These are phyloP conservation scores for Taxillus chinensis DNA, from an alignment of 164 flowering plant species.

Conservation along the genomic window DNA sequence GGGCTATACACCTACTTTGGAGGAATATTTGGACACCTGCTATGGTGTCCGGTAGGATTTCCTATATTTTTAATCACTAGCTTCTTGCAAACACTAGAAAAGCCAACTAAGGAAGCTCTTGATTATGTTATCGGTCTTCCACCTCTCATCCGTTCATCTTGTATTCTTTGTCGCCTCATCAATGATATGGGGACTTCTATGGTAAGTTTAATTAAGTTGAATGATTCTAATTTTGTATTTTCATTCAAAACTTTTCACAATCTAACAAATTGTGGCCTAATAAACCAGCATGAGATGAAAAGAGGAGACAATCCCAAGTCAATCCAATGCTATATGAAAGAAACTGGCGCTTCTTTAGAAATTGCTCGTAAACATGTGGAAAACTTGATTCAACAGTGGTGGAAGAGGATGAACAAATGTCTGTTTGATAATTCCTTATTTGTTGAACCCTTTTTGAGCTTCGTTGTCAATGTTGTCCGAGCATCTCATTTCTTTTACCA, in stretches of 20 bases:
- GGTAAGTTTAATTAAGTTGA: constrained; percentile 4
- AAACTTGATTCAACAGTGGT: constrained; percentile 3
- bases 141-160: constrained; percentile 6
- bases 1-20: constrained; percentile 15
- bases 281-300: constrained; percentile 10
- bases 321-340: constrained; percentile 17
- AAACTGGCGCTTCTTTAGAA: constrained; percentile 15
- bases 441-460: not conserved
- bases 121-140: constrained; percentile 6
- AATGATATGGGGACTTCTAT: constrained; percentile 24
- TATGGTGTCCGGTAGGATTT: constrained; percentile 4
- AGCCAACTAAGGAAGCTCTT: constrained; percentile 1
- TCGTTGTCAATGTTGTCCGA: not conserved
- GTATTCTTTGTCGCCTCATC: constrained; percentile 15
- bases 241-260: not conserved
- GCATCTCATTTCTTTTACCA: not conserved
- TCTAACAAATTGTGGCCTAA: not conserved
- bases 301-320: constrained; percentile 18
- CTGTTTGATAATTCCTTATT: not conserved
- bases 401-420: constrained; percentile 18
- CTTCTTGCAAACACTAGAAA: constrained; percentile 5
- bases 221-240: not conserved
- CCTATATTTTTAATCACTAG: constrained; percentile 5
- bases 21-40: constrained; percentile 26
- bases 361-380: constrained; percentile 9